These are phyloP conservation scores for Ceratobasidium sp. DNA, from an alignment of 1,284 basidiomycete species.

Conservation along the genomic window DNA sequence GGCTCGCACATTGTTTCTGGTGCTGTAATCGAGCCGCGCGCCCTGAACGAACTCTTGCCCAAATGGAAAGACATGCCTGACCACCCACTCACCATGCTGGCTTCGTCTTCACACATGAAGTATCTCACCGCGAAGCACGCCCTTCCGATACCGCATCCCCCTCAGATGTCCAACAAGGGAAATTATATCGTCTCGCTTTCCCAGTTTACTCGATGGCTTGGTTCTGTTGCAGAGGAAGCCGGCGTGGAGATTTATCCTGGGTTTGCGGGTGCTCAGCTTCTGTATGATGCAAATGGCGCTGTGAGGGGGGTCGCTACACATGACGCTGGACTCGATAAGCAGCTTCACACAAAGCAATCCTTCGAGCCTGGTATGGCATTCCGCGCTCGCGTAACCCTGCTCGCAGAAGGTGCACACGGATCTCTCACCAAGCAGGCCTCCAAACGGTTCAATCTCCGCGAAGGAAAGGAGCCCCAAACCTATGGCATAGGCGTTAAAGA, in stretches of 20 bases:
- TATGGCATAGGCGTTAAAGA: constrained; percentile 98
- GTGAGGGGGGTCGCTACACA: constrained; percentile 91
- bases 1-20: constrained; percentile 96
- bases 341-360: constrained; percentile 79
- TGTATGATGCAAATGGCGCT: constrained; percentile 73
- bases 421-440: constrained; percentile 86
- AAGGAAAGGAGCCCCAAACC: constrained; percentile 87
- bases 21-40: constrained; percentile 92
- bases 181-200: constrained; percentile 96
- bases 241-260: constrained; percentile 98
- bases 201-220: constrained; percentile 89
- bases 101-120: constrained; percentile 84
- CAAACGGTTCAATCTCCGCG: constrained; percentile 78
- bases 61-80: constrained; percentile 70
- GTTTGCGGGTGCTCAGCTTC: constrained; percentile 86
- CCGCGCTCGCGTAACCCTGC: constrained; percentile 89
- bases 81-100: constrained; percentile 79
- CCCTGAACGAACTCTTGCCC: constrained; percentile 91
- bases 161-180: constrained; percentile 94
- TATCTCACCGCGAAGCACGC: constrained; percentile 77
- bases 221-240: constrained; percentile 83
- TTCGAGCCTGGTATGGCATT: constrained; percentile 99
- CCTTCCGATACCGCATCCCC: constrained; percentile 92
- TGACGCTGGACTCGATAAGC: constrained; percentile 90
- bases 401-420: constrained; percentile 96